phyloP scores from a whole-genome alignment of 1,139 yeast species.

The Groenewaldozyma auringiensis region DNA sequence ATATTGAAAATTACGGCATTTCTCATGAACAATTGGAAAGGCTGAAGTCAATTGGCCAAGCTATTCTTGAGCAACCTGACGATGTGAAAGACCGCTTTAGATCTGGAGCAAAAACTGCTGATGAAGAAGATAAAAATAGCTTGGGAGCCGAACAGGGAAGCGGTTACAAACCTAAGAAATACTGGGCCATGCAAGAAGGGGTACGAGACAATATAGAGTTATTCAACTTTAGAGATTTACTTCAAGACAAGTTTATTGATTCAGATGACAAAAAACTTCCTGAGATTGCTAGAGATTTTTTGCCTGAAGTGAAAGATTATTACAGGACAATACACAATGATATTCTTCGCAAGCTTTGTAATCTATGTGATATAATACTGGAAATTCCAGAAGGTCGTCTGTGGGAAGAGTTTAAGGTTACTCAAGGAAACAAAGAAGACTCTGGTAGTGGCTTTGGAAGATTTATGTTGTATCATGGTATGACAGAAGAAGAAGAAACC shows the following conservation, averaged over 20 bases:
- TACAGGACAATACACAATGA: slow-evolving; percentile 15
- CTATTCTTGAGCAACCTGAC: slow-evolving; percentile 11
- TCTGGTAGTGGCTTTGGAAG: slow-evolving; percentile 28
- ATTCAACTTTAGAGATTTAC: slow-evolving; percentile 31
- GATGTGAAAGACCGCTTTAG: slow-evolving; percentile 6
- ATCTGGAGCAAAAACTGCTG: slow-evolving; percentile 10
- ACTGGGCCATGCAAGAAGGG: slow-evolving; percentile 34
- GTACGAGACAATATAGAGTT: slow-evolving; percentile 37
- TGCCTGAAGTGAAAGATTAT: slow-evolving; percentile 11
- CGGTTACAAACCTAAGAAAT: slow-evolving; percentile 13
- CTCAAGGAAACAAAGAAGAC: slow-evolving; percentile 22
- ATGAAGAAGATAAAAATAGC: slow-evolving; percentile 11
- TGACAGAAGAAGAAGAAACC: slow-evolving; percentile 19
- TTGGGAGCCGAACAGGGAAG: slow-evolving; percentile 13
- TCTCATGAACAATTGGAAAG: slow-evolving; percentile 11
- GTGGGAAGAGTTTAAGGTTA: slow-evolving; percentile 8
- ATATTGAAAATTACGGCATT: slow-evolving; percentile 13
- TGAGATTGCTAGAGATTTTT: slow-evolving; percentile 10
- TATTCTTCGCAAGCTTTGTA: slow-evolving; percentile 23
- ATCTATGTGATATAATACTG: slow-evolving; percentile 31
- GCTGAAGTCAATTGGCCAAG: slow-evolving; percentile 14
- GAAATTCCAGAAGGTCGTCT: slow-evolving; percentile 28
- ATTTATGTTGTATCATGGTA: slow-evolving; percentile 33
- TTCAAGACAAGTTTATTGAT: slow-evolving; percentile 6
- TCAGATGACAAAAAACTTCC: slow-evolving; percentile 9